phyloP scores from a whole-genome alignment of 1,284 basidiomycete species.

The Ustilago lituana region DNA sequence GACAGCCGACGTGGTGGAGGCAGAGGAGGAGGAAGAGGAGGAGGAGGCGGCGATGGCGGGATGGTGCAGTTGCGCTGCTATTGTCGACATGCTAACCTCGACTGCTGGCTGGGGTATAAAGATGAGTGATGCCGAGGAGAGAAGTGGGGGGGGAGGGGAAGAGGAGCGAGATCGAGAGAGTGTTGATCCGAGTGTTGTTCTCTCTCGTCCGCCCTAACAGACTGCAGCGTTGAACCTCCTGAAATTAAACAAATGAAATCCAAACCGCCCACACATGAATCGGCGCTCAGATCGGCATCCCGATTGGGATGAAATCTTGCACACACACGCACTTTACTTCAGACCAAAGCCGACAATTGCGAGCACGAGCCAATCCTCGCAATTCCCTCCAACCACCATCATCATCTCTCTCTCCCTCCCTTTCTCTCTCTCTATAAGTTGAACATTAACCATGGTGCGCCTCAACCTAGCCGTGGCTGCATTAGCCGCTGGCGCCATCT shows the following conservation, averaged over 20 bases:
- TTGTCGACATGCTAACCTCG: conserved; percentile 7
- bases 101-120: too few relatives aligned
- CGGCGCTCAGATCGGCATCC: too few relatives aligned
- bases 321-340: too few relatives aligned
- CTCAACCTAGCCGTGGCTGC: conserved; percentile 30
- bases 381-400: conserved; percentile 1
- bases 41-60: too few relatives aligned
- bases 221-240: too few relatives aligned
- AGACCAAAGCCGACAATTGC: neutral
- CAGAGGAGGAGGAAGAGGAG: too few relatives aligned
- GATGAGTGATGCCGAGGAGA: too few relatives aligned
- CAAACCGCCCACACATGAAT: neutral
- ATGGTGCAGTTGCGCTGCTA: conserved; percentile 1
- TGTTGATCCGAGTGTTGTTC: conserved; percentile 25
- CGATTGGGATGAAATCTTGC: too few relatives aligned
- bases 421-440: neutral
- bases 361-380: conserved; percentile 13
- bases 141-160: neutral
- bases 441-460: conserved; percentile 23
- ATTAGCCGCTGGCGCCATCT: conserved; percentile 23
- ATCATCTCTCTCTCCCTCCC: neutral
- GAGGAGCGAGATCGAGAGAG: conserved; percentile 5
- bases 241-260: neutral
- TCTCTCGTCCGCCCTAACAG: too few relatives aligned
- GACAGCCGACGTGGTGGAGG: conserved; percentile 7